Base-by-base conservation (phyloP, 108 stramenopile species). In the Epipyxis sp. region DNA sequence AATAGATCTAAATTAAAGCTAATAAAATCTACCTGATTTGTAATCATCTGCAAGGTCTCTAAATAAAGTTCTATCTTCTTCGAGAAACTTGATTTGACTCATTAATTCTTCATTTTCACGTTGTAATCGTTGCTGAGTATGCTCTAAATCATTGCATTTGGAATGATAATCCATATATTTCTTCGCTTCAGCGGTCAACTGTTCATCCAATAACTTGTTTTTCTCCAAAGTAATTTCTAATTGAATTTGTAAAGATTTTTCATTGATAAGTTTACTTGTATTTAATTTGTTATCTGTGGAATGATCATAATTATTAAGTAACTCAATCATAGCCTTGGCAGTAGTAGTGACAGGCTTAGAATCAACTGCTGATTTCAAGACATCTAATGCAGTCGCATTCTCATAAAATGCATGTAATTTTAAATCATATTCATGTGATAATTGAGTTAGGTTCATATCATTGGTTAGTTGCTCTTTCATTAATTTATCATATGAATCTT, bases 31-130 rank as follows among this genome's bases (percentile, higher is more conserved):
- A n/a, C n/a, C 50, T 42, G 71, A 13, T 37, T 57, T 74, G n/a
- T 43, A 6, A 34, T 74, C 71, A 43, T 74, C 71, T 10, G 25
- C 71, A 37, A 74, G 40, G 20, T 27, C 71, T 20, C 34, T 46
- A 27, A 74, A 74, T 42, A 74, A 20, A 6, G 46, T 27, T 3
- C 71, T 16, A 29, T 74, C 71, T 20, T 74, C 71, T 74, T 74
- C 71, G 27, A 74, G 42, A 39, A 74, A 74, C 25, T 32, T 37
- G 37, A 74, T 74, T 10, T 27, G 37, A 3, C 6, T 13, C 10
- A 6, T 74, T 3, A 6, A 10, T 37, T 46, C 44, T 6, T 27
- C 71, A 6, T 43, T 39, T 39, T 74, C 71, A 43, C 50, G 3
- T 10, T 30, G 40, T 6, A 74, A 25, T 6, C 3, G 30, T 10